Base-by-base conservation (phyloP, 2,329 filamentous ascomycete genomes). In the Trichoderma atroviride region DNA sequence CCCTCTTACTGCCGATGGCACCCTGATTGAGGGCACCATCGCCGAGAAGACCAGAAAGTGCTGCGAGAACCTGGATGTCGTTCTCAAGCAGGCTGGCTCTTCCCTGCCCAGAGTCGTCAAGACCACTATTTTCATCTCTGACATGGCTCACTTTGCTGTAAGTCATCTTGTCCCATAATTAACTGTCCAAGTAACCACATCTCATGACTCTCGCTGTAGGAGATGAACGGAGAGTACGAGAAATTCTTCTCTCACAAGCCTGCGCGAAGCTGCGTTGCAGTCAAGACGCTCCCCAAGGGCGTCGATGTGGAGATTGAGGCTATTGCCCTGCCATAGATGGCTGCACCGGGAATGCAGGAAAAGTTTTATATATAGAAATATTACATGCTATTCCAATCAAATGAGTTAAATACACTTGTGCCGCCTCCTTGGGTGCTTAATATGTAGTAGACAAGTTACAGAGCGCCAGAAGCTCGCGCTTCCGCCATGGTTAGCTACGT, bases 271-370 rank as follows among this genome's bases (percentile, higher is more conserved):
- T 97, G 93, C 78, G 93, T 97, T 66, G 93, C 93, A 5, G 94
- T 96, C 73, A 94, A 96, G 86, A 89, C 92, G 75, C 86, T 97
- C 73, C 94, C 94, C 71, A 93, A 94, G 86, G 89, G 90, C 69
- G 93, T 94, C 53, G 90, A 93, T 70, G 89, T 97, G 29, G 94
- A 97, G 86, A 96, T 97, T 78, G 93, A 97, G 86, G 92, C 89
- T 79, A 91, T 96, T 83, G 93, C 93, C 69, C 84, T 91, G 68
- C 85, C 89, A 72, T 89, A 80, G 79, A 73, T n/a, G 53, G 22
- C 55, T 58, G 53, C 16, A 14, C 22, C 14, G 14, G 29, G 29
- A 71, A 33, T 50, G 68, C 50, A 62, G 31, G 47, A 64, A 31
- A 69, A 66, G 70, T 60, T 47, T 29, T 43, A 67, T 60, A 33